A percentile compares a stretch with the other conserved stretches of the same genome.
Evolutionary conservation across 139 green algal genomes (phyloP).

Genomic region (Haematococcus sp.): DNA sequence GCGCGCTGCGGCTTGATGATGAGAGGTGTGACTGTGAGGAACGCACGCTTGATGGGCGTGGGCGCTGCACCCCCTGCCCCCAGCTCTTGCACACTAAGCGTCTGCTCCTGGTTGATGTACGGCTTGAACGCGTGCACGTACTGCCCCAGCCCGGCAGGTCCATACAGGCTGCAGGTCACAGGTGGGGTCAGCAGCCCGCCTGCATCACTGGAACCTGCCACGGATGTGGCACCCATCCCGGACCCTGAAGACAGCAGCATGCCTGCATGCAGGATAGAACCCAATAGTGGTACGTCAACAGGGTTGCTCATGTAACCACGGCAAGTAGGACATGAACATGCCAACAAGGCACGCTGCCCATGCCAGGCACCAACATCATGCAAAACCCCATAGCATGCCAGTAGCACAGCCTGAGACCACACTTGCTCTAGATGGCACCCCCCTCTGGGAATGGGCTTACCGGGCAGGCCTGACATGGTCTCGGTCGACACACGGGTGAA

Average conservation of each 20-base stretch:
- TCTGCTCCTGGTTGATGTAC: conserved; percentile 34
- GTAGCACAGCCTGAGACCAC: no score
- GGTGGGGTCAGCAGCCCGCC: conserved; percentile 34
- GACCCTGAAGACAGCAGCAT: conserved; percentile 51
- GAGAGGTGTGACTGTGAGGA: conserved; percentile 7
- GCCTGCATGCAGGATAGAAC: conserved; percentile 29
- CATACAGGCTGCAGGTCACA: conserved; percentile 14
- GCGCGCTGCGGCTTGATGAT: neutral
- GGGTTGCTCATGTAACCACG: no score
- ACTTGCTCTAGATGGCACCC: no score
- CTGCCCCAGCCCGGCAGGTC: conserved; percentile 14
- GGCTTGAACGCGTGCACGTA: conserved; percentile 33
- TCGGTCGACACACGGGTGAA: conserved; percentile 72
- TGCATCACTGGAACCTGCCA: neutral
- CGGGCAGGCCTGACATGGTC: conserved; percentile 80
- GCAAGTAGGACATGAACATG: no score
- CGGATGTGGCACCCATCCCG: no score
- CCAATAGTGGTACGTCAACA: no score
- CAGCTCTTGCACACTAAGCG: conserved; percentile 23
- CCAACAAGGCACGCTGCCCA: no score
- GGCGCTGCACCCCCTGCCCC: neutral
- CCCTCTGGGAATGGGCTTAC: no score
- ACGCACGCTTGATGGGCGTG: neutral
- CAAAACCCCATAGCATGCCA: no score
- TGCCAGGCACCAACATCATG: no score